Conservation (phyloP, 306 rosid genomes). For the Medicago arabica region DNA sequence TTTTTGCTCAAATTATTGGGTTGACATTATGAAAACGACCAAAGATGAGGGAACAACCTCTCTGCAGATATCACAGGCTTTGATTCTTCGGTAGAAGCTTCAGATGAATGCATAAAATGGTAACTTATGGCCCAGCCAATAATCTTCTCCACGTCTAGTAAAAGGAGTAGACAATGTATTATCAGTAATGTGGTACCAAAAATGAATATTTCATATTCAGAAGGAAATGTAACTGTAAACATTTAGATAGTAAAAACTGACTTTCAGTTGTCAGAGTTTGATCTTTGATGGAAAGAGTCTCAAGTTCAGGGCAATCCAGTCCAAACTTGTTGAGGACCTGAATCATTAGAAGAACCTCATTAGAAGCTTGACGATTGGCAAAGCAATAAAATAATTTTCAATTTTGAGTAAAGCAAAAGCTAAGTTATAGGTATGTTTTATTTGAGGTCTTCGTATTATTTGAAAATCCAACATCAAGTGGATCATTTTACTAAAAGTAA, state of each 20-base stretch:
- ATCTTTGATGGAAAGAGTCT: constrained; percentile 75
- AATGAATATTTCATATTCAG: background rate
- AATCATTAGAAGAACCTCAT: constrained; percentile 43
- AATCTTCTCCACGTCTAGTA: constrained; percentile 82
- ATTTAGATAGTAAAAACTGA: constrained; percentile 38
- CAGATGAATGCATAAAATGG: constrained; percentile 76
- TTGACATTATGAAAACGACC: constrained; percentile 23
- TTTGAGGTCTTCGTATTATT: background rate
- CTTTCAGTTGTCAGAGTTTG: constrained; percentile 80
- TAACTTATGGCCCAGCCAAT: constrained; percentile 95
- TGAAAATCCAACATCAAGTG: constrained; percentile 7
- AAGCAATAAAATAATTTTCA: background rate
- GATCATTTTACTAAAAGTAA: constrained; percentile 1
- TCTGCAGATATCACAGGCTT: constrained; percentile 76
- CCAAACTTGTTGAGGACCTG: constrained; percentile 80
- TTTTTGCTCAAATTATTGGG: background rate
- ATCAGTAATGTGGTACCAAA: constrained; percentile 29
- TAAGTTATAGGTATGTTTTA: background rate
- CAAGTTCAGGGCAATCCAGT: constrained; percentile 86
- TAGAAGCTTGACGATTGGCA: constrained; percentile 34
- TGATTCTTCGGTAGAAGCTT: constrained; percentile 64
- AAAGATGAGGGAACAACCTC: constrained; percentile 59
- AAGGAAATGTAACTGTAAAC: background rate
- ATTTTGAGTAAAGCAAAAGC: constrained; percentile 11
- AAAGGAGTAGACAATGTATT: background rate